Conservation (phyloP, 495 filamentous ascomycete genomes). For the Aspergillus olivimuriae region DNA sequence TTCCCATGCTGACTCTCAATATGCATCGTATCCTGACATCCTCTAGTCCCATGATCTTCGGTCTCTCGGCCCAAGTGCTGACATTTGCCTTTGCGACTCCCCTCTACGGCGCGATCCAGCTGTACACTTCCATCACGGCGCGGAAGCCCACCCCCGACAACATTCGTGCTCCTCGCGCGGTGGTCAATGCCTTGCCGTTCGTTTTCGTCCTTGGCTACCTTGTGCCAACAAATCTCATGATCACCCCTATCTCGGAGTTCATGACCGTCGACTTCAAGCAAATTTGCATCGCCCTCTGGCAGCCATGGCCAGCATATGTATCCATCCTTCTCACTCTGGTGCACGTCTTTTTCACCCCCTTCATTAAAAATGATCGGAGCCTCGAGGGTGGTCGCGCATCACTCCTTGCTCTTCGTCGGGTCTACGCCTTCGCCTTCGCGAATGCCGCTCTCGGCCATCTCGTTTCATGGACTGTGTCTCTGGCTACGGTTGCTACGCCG, state of each 20-base stretch:
- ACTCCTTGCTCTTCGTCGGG: constrained; percentile 39
- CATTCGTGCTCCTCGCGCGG: constrained; percentile 40
- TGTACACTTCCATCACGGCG: constrained; percentile 47
- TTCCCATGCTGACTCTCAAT: background rate
- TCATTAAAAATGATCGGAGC: constrained; percentile 22
- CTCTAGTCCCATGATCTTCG: constrained; percentile 41
- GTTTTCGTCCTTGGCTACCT: constrained; percentile 44
- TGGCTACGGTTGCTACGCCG: constrained; percentile 33
- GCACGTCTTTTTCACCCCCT: constrained; percentile 28
- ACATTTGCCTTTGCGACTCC: constrained; percentile 50
- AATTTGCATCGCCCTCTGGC: constrained; percentile 52
- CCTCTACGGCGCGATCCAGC: constrained; percentile 44
- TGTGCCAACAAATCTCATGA: constrained; percentile 45
- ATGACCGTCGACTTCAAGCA: constrained; percentile 47
- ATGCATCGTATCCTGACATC: background rate
- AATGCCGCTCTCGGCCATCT: constrained; percentile 44
- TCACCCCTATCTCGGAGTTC: constrained; percentile 41
- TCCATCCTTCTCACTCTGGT: constrained; percentile 28
- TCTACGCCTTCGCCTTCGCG: constrained; percentile 49
- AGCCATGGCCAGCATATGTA: constrained; percentile 50
- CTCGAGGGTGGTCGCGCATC: constrained; percentile 21
- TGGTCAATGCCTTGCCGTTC: constrained; percentile 42
- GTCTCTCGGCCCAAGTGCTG: constrained; percentile 46
- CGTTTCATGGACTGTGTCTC: constrained; percentile 38
- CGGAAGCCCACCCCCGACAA: constrained; percentile 37